These are phyloP conservation scores for Gossypium bickii DNA, from an alignment of 345 rosid genomes.

Conservation along the genomic window DNA sequence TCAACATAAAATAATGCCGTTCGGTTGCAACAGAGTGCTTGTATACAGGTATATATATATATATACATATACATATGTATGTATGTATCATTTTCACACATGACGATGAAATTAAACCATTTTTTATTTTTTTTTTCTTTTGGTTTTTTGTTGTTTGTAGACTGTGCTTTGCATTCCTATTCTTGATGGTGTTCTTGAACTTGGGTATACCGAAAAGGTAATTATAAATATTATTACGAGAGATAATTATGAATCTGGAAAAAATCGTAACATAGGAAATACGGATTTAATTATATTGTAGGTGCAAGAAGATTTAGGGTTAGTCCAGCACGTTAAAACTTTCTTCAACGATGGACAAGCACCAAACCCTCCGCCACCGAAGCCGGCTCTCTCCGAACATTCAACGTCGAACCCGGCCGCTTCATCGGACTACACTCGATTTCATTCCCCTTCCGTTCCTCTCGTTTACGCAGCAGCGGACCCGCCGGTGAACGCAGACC, in stretches of 20 bases:
- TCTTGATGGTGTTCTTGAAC: conserved; percentile 82
- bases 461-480: conserved; percentile 25
- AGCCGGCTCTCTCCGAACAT: conserved; percentile 77
- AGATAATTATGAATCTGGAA: too few relatives aligned
- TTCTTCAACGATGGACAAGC: conserved; percentile 42
- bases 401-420: conserved; percentile 64
- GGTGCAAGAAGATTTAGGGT: conserved; percentile 52
- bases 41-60: conserved; percentile 45
- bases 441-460: conserved; percentile 12
- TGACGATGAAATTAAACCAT: not conserved
- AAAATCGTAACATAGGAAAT: conserved; percentile 31
- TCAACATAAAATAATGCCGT: conserved; percentile 5
- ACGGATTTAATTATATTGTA: not conserved
- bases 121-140: not conserved
- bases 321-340: conserved; percentile 44
- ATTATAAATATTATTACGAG: not conserved
- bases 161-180: conserved; percentile 92
- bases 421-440: conserved; percentile 44
- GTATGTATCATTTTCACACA: not conserved
- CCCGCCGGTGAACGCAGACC: conserved; percentile 23
- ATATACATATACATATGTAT: not conserved
- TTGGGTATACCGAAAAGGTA: conserved; percentile 81
- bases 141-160: conserved; percentile 32
- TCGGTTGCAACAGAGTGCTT: conserved; percentile 50
- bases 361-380: conserved; percentile 43